Percentiles rank a stretch among this genome's conserved stretches.
These are phyloP conservation scores for Aureobasidium sp. DNA, from an alignment of 2,329 filamentous ascomycete genomes.

Conservation along the genomic window DNA sequence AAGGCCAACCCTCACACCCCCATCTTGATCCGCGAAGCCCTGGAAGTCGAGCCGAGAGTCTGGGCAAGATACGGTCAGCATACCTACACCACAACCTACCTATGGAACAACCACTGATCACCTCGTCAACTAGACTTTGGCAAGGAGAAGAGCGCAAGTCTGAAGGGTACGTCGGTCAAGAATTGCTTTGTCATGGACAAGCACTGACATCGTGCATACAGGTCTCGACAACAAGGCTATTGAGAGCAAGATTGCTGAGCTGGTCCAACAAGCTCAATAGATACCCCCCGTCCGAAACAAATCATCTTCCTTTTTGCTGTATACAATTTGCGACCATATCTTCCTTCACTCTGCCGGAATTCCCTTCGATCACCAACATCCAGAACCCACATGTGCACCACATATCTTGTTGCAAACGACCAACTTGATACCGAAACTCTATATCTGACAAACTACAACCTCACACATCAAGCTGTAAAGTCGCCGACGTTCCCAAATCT, in stretches of 20 bases:
- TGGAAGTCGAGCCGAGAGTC: constrained; percentile 73
- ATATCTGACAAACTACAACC: not conserved
- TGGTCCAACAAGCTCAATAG: constrained; percentile 44
- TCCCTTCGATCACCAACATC: not conserved
- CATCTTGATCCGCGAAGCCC: constrained; percentile 89
- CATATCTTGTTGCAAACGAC: not conserved
- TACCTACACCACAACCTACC: not conserved
- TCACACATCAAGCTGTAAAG: constrained; percentile 11
- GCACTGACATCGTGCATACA: constrained; percentile 25
- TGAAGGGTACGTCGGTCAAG: constrained; percentile 44
- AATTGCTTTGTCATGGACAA: not conserved
- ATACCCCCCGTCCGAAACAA: not conserved
- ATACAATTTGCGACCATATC: not conserved
- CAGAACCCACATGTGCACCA: not conserved
- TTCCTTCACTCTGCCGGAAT: no score
- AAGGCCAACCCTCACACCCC: constrained; percentile 93
- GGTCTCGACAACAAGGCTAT: constrained; percentile 63
- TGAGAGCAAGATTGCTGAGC: constrained; percentile 55
- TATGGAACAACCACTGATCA: not conserved
- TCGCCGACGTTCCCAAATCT: constrained; percentile 24
- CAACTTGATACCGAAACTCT: not conserved
- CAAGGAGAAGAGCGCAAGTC: constrained; percentile 56
- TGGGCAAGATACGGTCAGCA: constrained; percentile 80
- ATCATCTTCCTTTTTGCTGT: not conserved
- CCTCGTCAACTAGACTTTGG: constrained; percentile 47